Base-by-base conservation (phyloP, 257 asterid genomes). In the Petunia secreta region DNA sequence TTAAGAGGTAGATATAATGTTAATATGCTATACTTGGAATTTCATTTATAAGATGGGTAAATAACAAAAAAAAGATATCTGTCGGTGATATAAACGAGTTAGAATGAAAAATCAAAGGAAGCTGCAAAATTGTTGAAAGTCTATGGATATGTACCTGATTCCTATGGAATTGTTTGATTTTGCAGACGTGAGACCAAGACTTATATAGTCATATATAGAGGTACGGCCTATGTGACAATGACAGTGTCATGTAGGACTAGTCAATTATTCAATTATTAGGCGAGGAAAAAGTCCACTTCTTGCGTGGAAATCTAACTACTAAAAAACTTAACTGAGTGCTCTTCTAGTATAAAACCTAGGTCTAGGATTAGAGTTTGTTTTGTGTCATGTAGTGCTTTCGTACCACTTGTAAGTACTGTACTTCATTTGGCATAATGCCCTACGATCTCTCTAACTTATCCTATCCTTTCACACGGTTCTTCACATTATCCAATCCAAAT, bases 401-500 rank as follows among this genome's bases (percentile, higher is more conserved):
- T 67, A 67, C 75, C 38, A 67, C 54, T 43, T 67, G 54, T n/a
- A 60, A 15, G 57, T 63, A 73, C n/a, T 36, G 13, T 57, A 41
- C 34, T 39, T 3, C 10, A 46, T 9, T 40, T 38, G 37, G 73
- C 39, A 64, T 16, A 64, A 7, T 58, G 76, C 38, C 38, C 55
- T 66, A 79, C 57, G 8, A 54, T 36, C 4, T 43, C 40, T 53
- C 36, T 63, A 76, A 41, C 79, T 46, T 55, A 79, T 65, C 83
- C 40, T 83, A 75, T 80, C 82, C 6, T 68, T 77, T 80, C 40
- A 84, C 78, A 82, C 80, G 87, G 59, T 77, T 15, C 39, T 38
- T 2, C 4, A 43, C 43, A 40, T 4, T 46, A 76, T 76, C 38
- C 43, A 36, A 76, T 76, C 14, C 15, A 34, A n/a, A 76, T 34